Conservation (phyloP, 192 early-diverging fungal species). For the Gamsiella multidivaricata region DNA sequence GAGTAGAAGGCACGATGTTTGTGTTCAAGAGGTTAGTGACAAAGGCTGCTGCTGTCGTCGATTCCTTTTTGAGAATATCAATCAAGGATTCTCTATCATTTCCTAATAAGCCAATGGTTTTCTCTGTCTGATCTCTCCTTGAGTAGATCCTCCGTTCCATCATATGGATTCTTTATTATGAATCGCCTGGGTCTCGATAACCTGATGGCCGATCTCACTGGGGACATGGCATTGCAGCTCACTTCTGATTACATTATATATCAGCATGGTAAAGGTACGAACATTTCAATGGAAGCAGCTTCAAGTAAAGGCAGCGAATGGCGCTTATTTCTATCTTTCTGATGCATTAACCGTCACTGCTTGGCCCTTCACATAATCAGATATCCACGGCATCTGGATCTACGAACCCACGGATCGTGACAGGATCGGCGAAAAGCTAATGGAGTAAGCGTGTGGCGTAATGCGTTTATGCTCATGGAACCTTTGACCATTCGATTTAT, state of each 20-base stretch:
- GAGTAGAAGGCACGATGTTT: constrained; percentile 93
- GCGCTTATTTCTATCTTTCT: background rate
- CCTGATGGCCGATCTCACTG: constrained; percentile 72
- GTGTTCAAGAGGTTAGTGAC: constrained; percentile 75
- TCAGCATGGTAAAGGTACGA: constrained; percentile 71
- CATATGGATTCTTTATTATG: constrained; percentile 87
- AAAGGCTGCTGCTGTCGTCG: too few species aligned
- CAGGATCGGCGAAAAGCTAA: constrained; percentile 63
- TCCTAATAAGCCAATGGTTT: background rate
- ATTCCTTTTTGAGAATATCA: too few species aligned
- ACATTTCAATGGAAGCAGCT: background rate
- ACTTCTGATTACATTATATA: constrained; percentile 91
- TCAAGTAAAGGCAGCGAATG: too few species aligned
- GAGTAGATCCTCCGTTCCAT: constrained; percentile 61
- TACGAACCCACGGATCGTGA: constrained; percentile 77
- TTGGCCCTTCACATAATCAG: constrained; percentile 6
- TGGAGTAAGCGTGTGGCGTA: too few species aligned
- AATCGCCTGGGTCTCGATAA: constrained; percentile 90
- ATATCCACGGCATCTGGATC: constrained; percentile 82
- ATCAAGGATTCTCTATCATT: background rate
- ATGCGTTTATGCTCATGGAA: too few species aligned
- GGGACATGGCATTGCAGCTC: constrained; percentile 83
- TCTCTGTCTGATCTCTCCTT: background rate
- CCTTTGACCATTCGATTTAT: too few species aligned
- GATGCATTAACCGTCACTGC: background rate